Evolutionary conservation across 1,139 yeast species (phyloP).

Genomic region (Yueomyces sp.): DNA sequence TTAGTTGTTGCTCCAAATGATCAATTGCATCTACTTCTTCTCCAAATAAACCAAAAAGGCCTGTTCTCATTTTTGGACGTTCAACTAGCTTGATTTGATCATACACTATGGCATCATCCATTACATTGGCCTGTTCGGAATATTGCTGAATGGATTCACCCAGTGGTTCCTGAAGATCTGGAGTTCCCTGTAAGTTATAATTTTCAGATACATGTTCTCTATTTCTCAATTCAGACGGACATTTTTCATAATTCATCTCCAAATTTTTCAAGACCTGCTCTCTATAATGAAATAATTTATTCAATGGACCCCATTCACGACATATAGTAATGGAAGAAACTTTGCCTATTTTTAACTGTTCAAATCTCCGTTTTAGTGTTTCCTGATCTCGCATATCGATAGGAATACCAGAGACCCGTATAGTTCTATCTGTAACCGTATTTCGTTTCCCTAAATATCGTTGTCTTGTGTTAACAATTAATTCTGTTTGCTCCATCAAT

Average conservation of each 20-base stretch:
- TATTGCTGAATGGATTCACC: conserved; percentile 4
- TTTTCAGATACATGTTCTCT: conserved; percentile 8
- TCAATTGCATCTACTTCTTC: conserved; percentile 52
- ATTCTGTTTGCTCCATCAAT: conserved; percentile 53
- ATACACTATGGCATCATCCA: conserved; percentile 19
- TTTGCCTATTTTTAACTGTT: conserved; percentile 64
- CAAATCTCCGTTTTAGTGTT: conserved; percentile 60
- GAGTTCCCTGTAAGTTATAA: conserved; percentile 1
- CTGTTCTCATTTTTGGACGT: conserved; percentile 42
- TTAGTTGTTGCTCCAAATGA: conserved; percentile 45
- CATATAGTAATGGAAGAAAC: conserved; percentile 70
- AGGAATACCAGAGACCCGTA: conserved; percentile 85
- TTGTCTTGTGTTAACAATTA: conserved; percentile 69
- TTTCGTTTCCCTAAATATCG: conserved; percentile 76
- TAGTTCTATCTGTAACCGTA: conserved; percentile 86
- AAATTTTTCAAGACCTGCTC: conserved; percentile 38
- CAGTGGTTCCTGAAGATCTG: conserved; percentile 1
- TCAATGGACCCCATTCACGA: conserved; percentile 71
- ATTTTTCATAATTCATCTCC: conserved; percentile 70
- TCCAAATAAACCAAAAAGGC: conserved; percentile 43
- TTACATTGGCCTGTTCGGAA: conserved; percentile 5
- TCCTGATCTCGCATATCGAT: conserved; percentile 60
- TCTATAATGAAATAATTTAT: conserved; percentile 50
- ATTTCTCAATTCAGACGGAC: conserved; percentile 25
- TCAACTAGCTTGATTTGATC: conserved; percentile 16